Conservation (phyloP, 2,329 filamentous ascomycete species). For the Pseudopithomyces maydicus region DNA sequence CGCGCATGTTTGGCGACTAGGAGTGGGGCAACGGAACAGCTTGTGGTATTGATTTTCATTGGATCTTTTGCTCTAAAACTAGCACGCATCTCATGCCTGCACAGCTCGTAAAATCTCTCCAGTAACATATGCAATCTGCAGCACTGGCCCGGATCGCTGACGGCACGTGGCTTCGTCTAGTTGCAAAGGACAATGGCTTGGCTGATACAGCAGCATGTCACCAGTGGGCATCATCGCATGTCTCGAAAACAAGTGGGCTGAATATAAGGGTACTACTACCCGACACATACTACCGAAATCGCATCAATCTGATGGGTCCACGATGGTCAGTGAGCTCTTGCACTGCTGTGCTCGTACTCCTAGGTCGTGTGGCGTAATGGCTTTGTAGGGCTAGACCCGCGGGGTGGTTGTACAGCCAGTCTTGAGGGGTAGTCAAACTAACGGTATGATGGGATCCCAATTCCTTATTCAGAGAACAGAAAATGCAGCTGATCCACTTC, state of each 20-base stretch:
- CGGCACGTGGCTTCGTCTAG: background rate
- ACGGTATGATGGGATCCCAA: background rate
- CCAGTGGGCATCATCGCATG: background rate
- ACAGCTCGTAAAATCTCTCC: background rate
- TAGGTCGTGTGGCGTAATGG: background rate
- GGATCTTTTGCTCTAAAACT: background rate
- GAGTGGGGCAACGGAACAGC: background rate
- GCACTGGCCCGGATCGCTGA: background rate
- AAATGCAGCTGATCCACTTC: background rate
- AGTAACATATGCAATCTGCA: background rate
- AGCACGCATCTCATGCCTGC: background rate
- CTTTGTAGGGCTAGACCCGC: background rate
- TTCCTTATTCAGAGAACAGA: background rate
- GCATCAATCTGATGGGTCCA: background rate
- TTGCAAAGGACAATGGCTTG: background rate
- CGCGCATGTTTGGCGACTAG: background rate
- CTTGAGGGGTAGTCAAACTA: background rate
- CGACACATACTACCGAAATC: background rate
- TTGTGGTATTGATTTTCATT: background rate
- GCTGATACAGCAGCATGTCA: background rate
- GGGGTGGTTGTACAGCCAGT: background rate
- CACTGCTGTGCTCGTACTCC: background rate
- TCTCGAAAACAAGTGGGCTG: background rate
- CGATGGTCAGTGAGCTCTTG: background rate
- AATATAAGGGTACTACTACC: background rate